These are phyloP conservation scores for Drosera spatulata DNA, from an alignment of 179 eudicot species.

Conservation along the genomic window DNA sequence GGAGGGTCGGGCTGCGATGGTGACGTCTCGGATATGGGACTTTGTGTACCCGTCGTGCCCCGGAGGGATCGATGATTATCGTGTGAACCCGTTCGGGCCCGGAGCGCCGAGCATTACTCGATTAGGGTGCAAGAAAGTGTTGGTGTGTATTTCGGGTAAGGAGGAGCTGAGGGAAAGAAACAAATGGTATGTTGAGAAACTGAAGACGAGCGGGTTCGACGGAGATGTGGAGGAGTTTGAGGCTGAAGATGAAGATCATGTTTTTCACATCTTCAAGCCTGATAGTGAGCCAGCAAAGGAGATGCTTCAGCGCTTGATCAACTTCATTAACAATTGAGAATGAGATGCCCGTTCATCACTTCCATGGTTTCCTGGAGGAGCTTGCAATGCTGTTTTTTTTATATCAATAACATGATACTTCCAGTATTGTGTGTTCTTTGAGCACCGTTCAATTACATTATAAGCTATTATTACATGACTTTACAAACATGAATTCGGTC, in stretches of 20 bases:
- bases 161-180: conserved; percentile 3
- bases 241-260: conserved; percentile 1
- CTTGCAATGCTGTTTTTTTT: too few relatives aligned
- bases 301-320: too few relatives aligned
- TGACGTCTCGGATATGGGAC: background rate
- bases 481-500: too few relatives aligned
- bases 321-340: too few relatives aligned
- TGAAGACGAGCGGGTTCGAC: conserved; percentile 2
- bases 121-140: conserved; percentile 1
- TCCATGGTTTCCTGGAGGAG: too few relatives aligned
- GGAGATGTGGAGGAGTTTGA: background rate
- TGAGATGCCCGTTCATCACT: too few relatives aligned
- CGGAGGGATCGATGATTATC: conserved; percentile 3
- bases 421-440: too few relatives aligned
- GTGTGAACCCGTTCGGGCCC: background rate
- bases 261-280: background rate
- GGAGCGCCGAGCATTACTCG: background rate
- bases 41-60: background rate
- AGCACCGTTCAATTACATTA: too few relatives aligned
- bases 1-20: too few relatives aligned
- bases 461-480: too few relatives aligned
- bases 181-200: background rate
- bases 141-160: conserved; percentile 7
- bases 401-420: too few relatives aligned
- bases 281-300: too few relatives aligned